Base-by-base conservation (phyloP, 805 yeast genomes). In the Lipomyces oligophaga region DNA sequence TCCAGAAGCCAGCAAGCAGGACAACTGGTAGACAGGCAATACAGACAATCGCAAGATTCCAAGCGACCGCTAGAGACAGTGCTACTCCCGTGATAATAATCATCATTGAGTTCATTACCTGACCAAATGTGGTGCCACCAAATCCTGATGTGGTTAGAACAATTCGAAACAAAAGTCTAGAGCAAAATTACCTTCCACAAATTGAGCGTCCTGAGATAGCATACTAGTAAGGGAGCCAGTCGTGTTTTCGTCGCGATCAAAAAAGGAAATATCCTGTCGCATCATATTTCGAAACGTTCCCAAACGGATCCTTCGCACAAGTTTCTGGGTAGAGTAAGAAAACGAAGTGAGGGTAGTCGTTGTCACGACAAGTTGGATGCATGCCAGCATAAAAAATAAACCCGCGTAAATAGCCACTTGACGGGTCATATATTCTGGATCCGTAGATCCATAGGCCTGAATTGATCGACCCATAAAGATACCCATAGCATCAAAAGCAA, bases 31-130 rank as follows among this genome's bases (percentile, higher is more conserved):
- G 52, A 34, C 66, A 60, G 2, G 73, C 69, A 24, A 63, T 54
- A 33, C 72, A 68, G 7, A 70, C 74, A 10, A 70, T 55, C 1
- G 71, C 75, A 8, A 71, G 58, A 24, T 69, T 57, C 74, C 74
- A 70, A 38, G 63, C 63, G 46, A 66, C 60, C 5, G 65, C 64
- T 39, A 71, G 60, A n/a, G 71, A 69, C 19, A 70, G 62, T 34
- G 67, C 61, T 11, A 67, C 52, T 43, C 73, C 71, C 25, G 67
- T 71, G 41, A 67, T 41, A 8, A 70, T 45, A 11, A 69, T 67
- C 21, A 67, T 65, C 25, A 65, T n/a, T 1, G 69, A 64, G 34
- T 58, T 55, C 34, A 60, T 38, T 18, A 63, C 38, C 25, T 64
- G 64, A n/a, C 65, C 67, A 11, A 63, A 44, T 5, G 61, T 61